Evolutionary conservation across 495 filamentous ascomycete species (phyloP), one percentile per base, ranked within the genome.

Genomic region (Daldinia childiae): DNA sequence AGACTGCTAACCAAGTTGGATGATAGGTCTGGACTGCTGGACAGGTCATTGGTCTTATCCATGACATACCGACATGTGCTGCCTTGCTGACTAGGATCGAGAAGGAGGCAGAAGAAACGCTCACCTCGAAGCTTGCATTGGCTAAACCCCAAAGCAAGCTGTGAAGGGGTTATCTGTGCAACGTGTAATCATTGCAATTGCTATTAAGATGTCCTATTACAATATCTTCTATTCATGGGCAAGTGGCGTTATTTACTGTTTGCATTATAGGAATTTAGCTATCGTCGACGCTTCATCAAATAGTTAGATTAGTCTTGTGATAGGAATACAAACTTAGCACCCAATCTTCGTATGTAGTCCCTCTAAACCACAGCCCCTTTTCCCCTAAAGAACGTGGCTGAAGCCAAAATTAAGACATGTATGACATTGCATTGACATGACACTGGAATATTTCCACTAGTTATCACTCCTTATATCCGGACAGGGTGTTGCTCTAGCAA

Each of bases 31-130:
- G 88, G 88, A 90, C 87, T 41, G 87, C 87, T 19, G 88, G 88
- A 4, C 87, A 89, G 68, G 88, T 89, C 39, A 90, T 90, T 68
- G 88, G 88, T n/a, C 76, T 90, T 26, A 90, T 90, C 62, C 82
- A 90, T 58, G 88, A 90, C 66, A 89, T 90, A 30, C 88, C 88
- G 15, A 87, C 86, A 2, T 90, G 88, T 70, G 82, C 81, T 56
- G 84, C 74, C 0, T 79, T 90, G 14, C 60, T 89, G 4, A 80
- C 77, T 58, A 81, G 88, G 56, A 89, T 90, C 62, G 88, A 90
- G 77, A 85, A 80, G 71, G 88, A 89, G 71, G 88, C 88, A 0
- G 87, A 88, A 77, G 80, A 80, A 52, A 84, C 86, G 8, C 70
- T 90, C 61, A 81, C 63, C 58, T 80, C 81, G 69, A 81, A 76